Percentiles rank a stretch among this genome's conserved stretches.
These are phyloP conservation scores for Phalaenopsis hybrid DNA, from an alignment of 116 monocot genomes.

Conservation along the genomic window DNA sequence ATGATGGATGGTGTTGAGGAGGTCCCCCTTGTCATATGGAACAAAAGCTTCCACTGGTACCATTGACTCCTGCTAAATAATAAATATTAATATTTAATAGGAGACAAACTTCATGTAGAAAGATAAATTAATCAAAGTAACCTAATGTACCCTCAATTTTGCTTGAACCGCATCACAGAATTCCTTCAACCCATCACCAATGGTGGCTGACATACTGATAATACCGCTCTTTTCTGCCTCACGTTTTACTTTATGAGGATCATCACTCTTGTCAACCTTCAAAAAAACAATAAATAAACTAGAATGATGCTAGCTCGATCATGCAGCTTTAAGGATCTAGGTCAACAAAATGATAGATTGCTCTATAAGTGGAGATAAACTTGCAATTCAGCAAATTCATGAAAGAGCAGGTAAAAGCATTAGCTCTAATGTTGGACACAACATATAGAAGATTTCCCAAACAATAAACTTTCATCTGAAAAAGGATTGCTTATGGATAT, in stretches of 20 bases:
- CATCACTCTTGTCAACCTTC: conserved; percentile 77
- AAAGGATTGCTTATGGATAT: background rate
- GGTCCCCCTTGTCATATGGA: conserved; percentile 83
- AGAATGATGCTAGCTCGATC: background rate
- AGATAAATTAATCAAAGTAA: background rate
- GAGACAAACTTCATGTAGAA: background rate
- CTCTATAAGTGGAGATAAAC: background rate
- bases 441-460: background rate
- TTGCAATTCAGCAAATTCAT: background rate
- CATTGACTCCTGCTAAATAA: conserved; percentile 57
- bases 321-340: background rate
- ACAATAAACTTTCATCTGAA: background rate
- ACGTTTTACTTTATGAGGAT: conserved; percentile 41
- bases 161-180: conserved; percentile 80
- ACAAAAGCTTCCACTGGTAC: conserved; percentile 77
- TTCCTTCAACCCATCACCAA: conserved; percentile 66
- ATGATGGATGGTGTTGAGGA: conserved; percentile 84
- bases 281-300: background rate
- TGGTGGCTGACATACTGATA: conserved; percentile 82
- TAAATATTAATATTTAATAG: background rate
- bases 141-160: conserved; percentile 54
- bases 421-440: background rate
- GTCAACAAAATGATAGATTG: background rate
- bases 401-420: background rate
- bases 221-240: conserved; percentile 58